Evolutionary conservation across 306 rosid species (phyloP).

Genomic region (Nissolia schottii): DNA sequence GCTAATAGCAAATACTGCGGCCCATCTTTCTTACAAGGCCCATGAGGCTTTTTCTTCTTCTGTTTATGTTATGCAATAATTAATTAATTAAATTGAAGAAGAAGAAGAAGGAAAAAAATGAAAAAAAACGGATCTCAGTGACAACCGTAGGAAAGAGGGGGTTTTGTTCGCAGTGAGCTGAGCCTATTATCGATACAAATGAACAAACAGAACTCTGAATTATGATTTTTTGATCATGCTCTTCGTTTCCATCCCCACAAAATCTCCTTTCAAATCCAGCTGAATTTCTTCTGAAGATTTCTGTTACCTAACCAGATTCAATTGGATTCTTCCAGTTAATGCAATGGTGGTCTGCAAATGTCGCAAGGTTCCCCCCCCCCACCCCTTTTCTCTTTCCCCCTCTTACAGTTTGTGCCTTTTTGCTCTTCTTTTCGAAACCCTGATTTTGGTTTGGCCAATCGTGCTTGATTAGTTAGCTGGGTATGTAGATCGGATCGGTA

Average conservation of each 20-base stretch:
- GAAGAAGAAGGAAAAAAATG: not conserved
- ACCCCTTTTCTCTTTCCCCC: not conserved
- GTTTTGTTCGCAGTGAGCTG: constrained; percentile 30
- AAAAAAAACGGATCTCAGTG: constrained; percentile 47
- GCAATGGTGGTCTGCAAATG: constrained; percentile 99
- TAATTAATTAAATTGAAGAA: too few species aligned
- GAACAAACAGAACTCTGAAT: not conserved
- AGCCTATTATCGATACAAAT: not conserved
- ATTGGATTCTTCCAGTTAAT: constrained; percentile 32
- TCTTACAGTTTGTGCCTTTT: not conserved
- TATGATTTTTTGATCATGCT: not conserved
- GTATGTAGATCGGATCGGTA: constrained; percentile 50
- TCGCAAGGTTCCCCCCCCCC: constrained; percentile 64
- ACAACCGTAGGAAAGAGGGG: constrained; percentile 13
- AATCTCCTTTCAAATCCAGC: not conserved
- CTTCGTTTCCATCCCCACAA: not conserved
- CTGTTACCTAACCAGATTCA: not conserved
- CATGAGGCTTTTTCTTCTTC: not conserved
- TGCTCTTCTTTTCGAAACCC: not conserved
- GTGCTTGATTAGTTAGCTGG: constrained; percentile 27
- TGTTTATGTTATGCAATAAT: too few species aligned
- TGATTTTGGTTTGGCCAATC: constrained; percentile 9
- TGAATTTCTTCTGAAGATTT: not conserved
- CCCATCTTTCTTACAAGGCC: not conserved
- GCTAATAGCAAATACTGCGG: not conserved